Evolutionary conservation across 345 rosid genomes (phyloP).

Genomic region (Corchorus capsularis): DNA sequence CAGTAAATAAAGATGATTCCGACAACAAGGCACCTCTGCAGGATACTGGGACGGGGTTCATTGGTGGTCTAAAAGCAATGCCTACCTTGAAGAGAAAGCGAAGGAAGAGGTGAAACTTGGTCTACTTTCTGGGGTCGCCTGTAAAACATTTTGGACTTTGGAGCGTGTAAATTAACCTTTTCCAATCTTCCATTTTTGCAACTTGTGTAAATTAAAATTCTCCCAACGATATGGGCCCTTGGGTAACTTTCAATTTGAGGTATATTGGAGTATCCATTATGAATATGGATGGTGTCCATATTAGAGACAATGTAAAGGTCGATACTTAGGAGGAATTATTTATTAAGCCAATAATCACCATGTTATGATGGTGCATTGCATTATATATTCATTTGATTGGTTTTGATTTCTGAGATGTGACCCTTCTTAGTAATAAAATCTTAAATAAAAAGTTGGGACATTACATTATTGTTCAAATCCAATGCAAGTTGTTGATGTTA

Average conservation of each 20-base stretch:
- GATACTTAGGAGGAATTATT: too few relatives aligned
- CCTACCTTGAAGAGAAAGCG: slow-evolving; percentile 58
- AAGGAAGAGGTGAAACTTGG: slow-evolving; percentile 39
- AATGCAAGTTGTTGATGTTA: neutral
- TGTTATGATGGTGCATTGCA: too few relatives aligned
- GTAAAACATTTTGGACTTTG: neutral
- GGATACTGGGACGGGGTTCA: slow-evolving; percentile 13
- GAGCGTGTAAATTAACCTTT: neutral
- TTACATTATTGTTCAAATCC: neutral
- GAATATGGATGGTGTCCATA: neutral
- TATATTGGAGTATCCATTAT: too few relatives aligned
- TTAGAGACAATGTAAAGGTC: neutral
- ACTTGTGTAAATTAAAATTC: neutral
- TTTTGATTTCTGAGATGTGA: neutral
- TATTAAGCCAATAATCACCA: neutral
- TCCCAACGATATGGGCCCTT: too few relatives aligned
- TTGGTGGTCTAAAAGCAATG: slow-evolving; percentile 50
- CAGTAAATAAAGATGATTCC: slow-evolving; percentile 18
- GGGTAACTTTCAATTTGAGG: too few relatives aligned
- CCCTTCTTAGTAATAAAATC: too few relatives aligned
- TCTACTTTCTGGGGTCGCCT: too few relatives aligned
- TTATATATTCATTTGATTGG: neutral
- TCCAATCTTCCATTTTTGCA: neutral
- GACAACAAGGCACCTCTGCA: slow-evolving; percentile 18
- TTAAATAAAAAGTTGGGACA: neutral